phyloP scores from a whole-genome alignment of 768 basidiomycete species.

The Phylloporus sp. region DNA sequence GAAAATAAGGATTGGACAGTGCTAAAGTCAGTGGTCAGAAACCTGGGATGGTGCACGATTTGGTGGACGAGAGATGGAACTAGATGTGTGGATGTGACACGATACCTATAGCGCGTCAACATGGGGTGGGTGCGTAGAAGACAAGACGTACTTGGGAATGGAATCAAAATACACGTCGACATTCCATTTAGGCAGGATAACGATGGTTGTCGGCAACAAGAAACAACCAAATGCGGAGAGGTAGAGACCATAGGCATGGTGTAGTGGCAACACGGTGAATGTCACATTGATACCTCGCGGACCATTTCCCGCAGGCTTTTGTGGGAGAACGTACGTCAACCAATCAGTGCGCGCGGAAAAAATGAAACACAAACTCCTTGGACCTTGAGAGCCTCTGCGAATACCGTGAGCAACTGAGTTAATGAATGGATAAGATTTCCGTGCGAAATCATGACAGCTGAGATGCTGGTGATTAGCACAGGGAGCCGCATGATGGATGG shows the following conservation, averaged over 20 bases:
- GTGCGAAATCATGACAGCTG: conserved; percentile 73
- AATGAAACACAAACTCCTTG: conserved; percentile 33
- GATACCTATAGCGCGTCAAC: conserved; percentile 39
- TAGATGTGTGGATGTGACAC: conserved; percentile 43
- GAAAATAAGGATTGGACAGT: conserved; percentile 40
- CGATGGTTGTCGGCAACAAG: conserved; percentile 39
- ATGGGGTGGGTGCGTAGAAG: neutral
- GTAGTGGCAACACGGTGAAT: conserved; percentile 61
- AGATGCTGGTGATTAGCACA: conserved; percentile 1
- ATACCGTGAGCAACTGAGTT: conserved; percentile 33
- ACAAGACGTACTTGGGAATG: conserved; percentile 56
- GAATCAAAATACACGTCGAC: conserved; percentile 43
- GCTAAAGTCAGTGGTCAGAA: conserved; percentile 48
- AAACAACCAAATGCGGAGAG: conserved; percentile 45
- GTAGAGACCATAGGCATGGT: conserved; percentile 65
- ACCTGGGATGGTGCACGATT: conserved; percentile 48
- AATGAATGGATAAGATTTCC: conserved; percentile 52
- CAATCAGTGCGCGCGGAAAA: neutral
- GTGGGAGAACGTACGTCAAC: neutral
- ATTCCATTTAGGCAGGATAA: conserved; percentile 62
- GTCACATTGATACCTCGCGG: conserved; percentile 43
- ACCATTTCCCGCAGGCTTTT: conserved; percentile 38
- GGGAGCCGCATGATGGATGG: neutral
- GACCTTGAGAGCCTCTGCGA: conserved; percentile 30
- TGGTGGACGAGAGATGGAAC: conserved; percentile 66